A percentile compares a stretch with the other conserved stretches of the same genome.
These are phyloP conservation scores for Penicillium subrubescens DNA, from an alignment of 495 filamentous ascomycete species.

Conservation along the genomic window DNA sequence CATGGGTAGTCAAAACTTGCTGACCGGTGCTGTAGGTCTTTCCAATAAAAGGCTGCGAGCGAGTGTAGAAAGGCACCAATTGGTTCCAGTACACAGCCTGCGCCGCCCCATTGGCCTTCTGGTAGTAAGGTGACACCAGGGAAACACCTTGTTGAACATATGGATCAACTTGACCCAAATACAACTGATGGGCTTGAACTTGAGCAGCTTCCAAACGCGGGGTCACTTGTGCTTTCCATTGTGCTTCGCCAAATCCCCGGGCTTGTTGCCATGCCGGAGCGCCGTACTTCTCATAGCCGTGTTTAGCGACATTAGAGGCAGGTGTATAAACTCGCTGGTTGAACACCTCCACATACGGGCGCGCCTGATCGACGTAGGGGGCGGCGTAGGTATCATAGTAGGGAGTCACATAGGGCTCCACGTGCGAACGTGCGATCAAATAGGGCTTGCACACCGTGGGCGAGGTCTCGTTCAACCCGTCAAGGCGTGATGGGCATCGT, in stretches of 20 bases:
- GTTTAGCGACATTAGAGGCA: constrained; percentile 60
- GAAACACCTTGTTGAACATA: constrained; percentile 64
- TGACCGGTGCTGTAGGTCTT: constrained; percentile 68
- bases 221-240: constrained; percentile 77
- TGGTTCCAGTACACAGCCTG: constrained; percentile 69
- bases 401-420: constrained; percentile 76
- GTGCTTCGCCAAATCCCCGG: constrained; percentile 60
- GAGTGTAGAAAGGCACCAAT: constrained; percentile 74
- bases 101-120: constrained; percentile 59
- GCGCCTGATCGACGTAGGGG: constrained; percentile 75
- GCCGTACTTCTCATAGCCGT: constrained; percentile 69
- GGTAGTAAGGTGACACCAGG: constrained; percentile 69
- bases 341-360: constrained; percentile 71
- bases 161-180: constrained; percentile 69
- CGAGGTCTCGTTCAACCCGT: constrained; percentile 66
- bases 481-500: constrained; percentile 73
- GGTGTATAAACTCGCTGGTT: constrained; percentile 70
- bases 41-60: constrained; percentile 70
- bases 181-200: constrained; percentile 60
- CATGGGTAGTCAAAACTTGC: constrained; percentile 67
- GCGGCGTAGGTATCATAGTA: constrained; percentile 86
- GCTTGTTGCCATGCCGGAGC: constrained; percentile 71
- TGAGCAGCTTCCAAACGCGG: constrained; percentile 71
- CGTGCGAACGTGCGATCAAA: constrained; percentile 65
- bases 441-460: constrained; percentile 85